phyloP scores from a whole-genome alignment of 2,329 filamentous ascomycete species.

The Fusarium subtropicale region DNA sequence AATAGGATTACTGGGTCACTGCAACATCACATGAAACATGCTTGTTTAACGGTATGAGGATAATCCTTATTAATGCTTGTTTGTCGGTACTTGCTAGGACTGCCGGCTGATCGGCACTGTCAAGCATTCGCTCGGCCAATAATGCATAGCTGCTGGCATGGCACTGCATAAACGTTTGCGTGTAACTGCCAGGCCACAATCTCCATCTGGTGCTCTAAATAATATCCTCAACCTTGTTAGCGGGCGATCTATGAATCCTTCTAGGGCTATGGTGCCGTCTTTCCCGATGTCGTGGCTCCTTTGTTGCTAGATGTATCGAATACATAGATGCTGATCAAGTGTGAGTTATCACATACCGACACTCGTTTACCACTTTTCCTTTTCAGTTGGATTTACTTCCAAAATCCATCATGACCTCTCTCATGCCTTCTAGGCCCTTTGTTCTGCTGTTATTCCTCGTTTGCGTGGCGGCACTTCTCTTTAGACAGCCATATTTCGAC shows the following conservation, averaged over 20 bases:
- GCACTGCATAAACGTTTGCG: neutral
- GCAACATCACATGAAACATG: conserved; percentile 1
- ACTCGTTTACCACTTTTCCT: neutral
- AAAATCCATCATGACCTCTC: conserved; percentile 17
- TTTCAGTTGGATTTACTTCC: neutral
- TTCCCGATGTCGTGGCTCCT: conserved; percentile 5
- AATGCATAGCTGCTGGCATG: neutral
- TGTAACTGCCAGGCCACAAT: conserved; percentile 1
- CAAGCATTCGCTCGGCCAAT: conserved; percentile 9
- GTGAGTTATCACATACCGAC: neutral
- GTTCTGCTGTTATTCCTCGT: conserved; percentile 21
- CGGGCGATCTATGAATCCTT: conserved; percentile 1
- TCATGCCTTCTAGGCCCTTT: conserved; percentile 15
- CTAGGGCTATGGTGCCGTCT: conserved; percentile 1
- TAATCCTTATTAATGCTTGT: conserved; percentile 1
- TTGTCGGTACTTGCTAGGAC: conserved; percentile 4
- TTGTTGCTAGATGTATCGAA: neutral
- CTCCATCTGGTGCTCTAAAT: neutral
- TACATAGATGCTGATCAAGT: neutral
- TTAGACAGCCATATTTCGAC: conserved; percentile 36
- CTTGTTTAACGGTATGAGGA: neutral
- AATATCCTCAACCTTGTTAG: neutral
- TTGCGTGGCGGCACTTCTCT: conserved; percentile 31
- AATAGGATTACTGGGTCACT: neutral
- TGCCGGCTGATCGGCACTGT: conserved; percentile 4